Evolutionary conservation across 257 asterid genomes (phyloP).

Genomic region (Rubia yunnanensis): DNA sequence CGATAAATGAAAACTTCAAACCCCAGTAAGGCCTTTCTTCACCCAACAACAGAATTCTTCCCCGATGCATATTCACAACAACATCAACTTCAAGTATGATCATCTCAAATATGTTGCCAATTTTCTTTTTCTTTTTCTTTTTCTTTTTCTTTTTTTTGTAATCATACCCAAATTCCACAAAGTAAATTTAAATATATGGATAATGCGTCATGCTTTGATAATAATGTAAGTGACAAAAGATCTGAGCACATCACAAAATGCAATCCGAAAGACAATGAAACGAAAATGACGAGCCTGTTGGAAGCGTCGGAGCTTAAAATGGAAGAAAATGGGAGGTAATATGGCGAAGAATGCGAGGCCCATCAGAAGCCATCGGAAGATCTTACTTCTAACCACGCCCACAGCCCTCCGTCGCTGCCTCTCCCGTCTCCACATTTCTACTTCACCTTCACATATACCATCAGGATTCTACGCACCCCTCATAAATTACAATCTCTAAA

Average conservation of each 20-base stretch:
- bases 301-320: slow-evolving; percentile 77
- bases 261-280: not conserved
- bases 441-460: not conserved
- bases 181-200: not conserved
- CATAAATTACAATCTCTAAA: too few species aligned
- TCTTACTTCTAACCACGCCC: slow-evolving; percentile 30
- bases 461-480: not conserved
- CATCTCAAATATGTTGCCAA: not conserved
- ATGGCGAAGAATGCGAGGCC: slow-evolving; percentile 57
- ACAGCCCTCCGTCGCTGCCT: not conserved
- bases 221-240: not conserved
- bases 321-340: slow-evolving; percentile 82
- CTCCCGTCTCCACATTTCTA: not conserved
- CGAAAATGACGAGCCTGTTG: slow-evolving; percentile 31
- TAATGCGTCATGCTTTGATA: not conserved
- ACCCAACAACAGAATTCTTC: not conserved
- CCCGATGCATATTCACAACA: not conserved
- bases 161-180: not conserved
- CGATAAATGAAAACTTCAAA: not conserved
- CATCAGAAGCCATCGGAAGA: slow-evolving; percentile 50
- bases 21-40: not conserved
- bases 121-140: not conserved
- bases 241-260: not conserved
- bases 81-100: not conserved
- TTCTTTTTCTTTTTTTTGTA: not conserved